Evolutionary conservation across 805 yeast genomes (phyloP).

Genomic region (Candida xyloterini): DNA sequence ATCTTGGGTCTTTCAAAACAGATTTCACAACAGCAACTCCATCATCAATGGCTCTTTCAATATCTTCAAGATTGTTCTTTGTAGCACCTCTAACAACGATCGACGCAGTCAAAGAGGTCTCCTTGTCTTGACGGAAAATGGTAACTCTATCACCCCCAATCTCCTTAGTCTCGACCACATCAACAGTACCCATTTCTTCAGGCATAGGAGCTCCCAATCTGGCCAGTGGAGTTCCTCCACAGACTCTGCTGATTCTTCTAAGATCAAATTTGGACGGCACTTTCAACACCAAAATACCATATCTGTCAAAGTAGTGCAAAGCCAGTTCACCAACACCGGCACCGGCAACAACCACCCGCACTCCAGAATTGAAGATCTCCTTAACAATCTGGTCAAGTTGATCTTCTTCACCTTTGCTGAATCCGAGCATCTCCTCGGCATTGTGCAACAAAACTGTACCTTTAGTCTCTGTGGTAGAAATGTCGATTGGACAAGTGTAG

Average conservation of each 20-base stretch:
- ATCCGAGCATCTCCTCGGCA: slow-evolving; percentile 95
- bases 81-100: slow-evolving; percentile 96
- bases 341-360: slow-evolving; percentile 90
- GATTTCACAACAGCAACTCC: slow-evolving; percentile 93
- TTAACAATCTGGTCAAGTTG: slow-evolving; percentile 84
- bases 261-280: slow-evolving; percentile 93
- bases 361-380: slow-evolving; percentile 80
- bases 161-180: slow-evolving; percentile 84
- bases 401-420: slow-evolving; percentile 93
- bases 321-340: slow-evolving; percentile 91
- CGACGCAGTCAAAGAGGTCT: slow-evolving; percentile 79
- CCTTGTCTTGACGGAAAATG: slow-evolving; percentile 75
- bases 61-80: slow-evolving; percentile 86
- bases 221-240: slow-evolving; percentile 96
- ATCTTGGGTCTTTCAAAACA: slow-evolving; percentile 71
- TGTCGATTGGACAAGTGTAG: slow-evolving; percentile 91
- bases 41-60: slow-evolving; percentile 96
- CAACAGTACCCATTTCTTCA: slow-evolving; percentile 88
- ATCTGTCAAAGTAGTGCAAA: slow-evolving; percentile 85
- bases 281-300: slow-evolving; percentile 77
- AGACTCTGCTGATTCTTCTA: slow-evolving; percentile 90
- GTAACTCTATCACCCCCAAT: slow-evolving; percentile 98
- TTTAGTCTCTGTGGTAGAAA: slow-evolving; percentile 95
- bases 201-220: slow-evolving; percentile 93
- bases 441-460: slow-evolving; percentile 95